A percentile compares a stretch with the other conserved stretches of the same genome.
Conservation (phyloP, 495 filamentous ascomycete genomes). For the Symbiotaphrina buchneri region DNA sequence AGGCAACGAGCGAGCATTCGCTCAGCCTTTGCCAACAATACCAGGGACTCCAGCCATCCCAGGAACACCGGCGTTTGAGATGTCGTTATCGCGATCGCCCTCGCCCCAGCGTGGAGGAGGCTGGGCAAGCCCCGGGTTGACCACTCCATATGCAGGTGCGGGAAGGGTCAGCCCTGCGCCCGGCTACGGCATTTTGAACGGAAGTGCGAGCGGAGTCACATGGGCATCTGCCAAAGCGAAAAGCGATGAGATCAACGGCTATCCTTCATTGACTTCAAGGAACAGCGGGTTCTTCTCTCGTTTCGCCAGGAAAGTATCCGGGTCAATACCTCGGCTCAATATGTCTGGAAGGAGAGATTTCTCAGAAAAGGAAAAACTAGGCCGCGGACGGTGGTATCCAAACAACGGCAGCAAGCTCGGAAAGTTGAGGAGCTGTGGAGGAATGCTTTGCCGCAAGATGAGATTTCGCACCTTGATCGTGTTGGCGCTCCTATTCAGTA, state of each 20-base stretch:
- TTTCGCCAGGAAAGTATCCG: slow-evolving; percentile 52
- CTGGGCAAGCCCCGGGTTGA: slow-evolving; percentile 71
- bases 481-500: slow-evolving; percentile 33
- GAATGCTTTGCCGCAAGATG: slow-evolving; percentile 22
- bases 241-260: slow-evolving; percentile 49
- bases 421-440: slow-evolving; percentile 15
- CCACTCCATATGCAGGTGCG: slow-evolving; percentile 24
- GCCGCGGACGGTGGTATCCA: slow-evolving; percentile 20
- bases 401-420: slow-evolving; percentile 10
- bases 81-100: slow-evolving; percentile 72
- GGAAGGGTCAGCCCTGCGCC: slow-evolving; percentile 43
- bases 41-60: slow-evolving; percentile 12
- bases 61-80: no score
- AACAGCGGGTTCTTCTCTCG: slow-evolving; percentile 68
- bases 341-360: slow-evolving; percentile 20
- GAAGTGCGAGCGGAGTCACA: slow-evolving; percentile 30
- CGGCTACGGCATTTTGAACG: slow-evolving; percentile 19
- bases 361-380: slow-evolving; percentile 60
- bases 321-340: slow-evolving; percentile 48
- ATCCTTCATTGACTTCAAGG: slow-evolving; percentile 59
- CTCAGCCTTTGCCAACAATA: slow-evolving; percentile 3
- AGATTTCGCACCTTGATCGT: slow-evolving; percentile 36
- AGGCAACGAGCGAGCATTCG: slow-evolving; percentile 1
- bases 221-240: slow-evolving; percentile 67
- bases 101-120: slow-evolving; percentile 62